Evolutionary conservation across 768 basidiomycete species (phyloP).

Genomic region (Leucosporidium scottii): DNA sequence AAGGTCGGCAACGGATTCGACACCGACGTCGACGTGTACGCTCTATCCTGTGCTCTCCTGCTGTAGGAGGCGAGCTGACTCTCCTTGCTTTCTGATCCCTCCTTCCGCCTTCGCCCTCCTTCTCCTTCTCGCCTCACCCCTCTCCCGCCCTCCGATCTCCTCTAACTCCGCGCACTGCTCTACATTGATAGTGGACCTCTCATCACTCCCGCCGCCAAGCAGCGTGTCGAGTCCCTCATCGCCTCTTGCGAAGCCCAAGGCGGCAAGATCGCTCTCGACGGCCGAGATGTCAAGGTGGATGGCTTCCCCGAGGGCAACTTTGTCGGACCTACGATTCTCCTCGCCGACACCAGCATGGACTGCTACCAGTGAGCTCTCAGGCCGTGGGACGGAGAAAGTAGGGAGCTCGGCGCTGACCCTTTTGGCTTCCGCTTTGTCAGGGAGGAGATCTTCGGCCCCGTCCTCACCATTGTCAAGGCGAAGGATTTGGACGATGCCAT

Average conservation of each 20-base stretch:
- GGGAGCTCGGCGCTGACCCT: background rate
- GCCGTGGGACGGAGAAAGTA: too few species aligned
- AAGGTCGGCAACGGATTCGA: conserved; percentile 89
- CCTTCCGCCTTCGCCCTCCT: conserved; percentile 31
- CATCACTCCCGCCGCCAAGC: conserved; percentile 66
- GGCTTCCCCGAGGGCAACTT: conserved; percentile 83
- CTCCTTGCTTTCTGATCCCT: conserved; percentile 37
- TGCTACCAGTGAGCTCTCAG: conserved; percentile 70
- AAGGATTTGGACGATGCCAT: conserved; percentile 85
- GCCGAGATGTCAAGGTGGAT: conserved; percentile 57
- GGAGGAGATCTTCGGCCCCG: conserved; percentile 94
- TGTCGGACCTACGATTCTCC: conserved; percentile 83
- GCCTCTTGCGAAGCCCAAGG: conserved; percentile 57
- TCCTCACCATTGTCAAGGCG: conserved; percentile 65
- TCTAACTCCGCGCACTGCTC: background rate
- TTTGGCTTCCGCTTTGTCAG: too few species aligned
- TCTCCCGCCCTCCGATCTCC: background rate
- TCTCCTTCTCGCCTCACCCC: background rate
- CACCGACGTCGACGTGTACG: conserved; percentile 68
- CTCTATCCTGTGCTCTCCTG: too few species aligned
- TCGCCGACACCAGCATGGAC: conserved; percentile 72
- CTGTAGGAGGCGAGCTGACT: too few species aligned
- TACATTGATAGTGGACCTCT: conserved; percentile 45
- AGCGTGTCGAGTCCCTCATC: conserved; percentile 67
- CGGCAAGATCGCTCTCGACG: conserved; percentile 79